Evolutionary conservation across 495 filamentous ascomycete genomes (phyloP).

Genomic region (Parmelia sp.): DNA sequence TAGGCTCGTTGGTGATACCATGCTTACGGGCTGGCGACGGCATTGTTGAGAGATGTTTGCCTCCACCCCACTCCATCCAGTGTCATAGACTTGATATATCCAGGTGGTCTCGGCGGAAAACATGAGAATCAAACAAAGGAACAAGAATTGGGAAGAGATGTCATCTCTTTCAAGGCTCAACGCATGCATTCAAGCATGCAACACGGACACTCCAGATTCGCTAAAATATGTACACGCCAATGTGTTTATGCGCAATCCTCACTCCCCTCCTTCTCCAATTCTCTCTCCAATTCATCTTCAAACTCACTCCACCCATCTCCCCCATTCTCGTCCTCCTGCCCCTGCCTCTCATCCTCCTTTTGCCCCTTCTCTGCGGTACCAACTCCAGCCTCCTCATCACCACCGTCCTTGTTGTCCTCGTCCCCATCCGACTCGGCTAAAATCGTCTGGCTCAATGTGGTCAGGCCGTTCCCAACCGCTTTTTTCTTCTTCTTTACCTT

Average conservation of each 20-base stretch:
- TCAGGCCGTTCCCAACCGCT: constrained; percentile 30
- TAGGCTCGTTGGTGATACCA: not conserved
- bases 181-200: not conserved
- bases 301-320: constrained; percentile 27
- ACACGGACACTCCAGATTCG: not conserved
- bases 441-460: constrained; percentile 27
- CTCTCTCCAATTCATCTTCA: constrained; percentile 26
- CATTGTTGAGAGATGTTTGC: too few species aligned
- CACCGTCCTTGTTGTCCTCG: constrained; percentile 1
- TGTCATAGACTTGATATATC: not conserved
- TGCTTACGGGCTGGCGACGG: not conserved
- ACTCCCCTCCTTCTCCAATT: constrained; percentile 19
- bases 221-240: not conserved
- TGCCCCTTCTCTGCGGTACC: not conserved
- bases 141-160: not conserved
- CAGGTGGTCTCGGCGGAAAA: not conserved
- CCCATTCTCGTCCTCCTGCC: not conserved
- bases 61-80: too few species aligned
- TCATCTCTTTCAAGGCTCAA: not conserved
- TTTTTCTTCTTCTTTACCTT: constrained; percentile 35
- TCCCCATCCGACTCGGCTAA: constrained; percentile 29
- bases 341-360: not conserved
- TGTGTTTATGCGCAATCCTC: not conserved
- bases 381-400: not conserved
- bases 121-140: not conserved